Evolutionary conservation across 2,329 filamentous ascomycete species (phyloP), one percentile per base, ranked within the genome.

Genomic region (Nemania sp.): DNA sequence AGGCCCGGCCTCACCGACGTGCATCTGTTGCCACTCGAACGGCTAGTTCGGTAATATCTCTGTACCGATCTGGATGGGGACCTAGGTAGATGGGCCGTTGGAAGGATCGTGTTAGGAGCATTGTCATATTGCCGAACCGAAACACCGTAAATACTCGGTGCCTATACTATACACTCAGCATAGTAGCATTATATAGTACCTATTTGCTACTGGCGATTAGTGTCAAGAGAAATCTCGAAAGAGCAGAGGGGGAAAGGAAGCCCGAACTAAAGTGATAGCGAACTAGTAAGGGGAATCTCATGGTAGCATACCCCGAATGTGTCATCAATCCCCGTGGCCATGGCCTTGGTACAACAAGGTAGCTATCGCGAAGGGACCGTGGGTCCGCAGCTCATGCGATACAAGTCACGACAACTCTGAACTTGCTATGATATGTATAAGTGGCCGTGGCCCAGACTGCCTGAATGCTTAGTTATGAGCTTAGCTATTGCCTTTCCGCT

Each of bases 281-380:
- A 11, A 15, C 15, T 39, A 39, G 18, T 50, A n/a, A 17, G 37
- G 13, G 15, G 25, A 47, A 48, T 43, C 43, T 37, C 29, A 17
- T 15, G 12, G 29, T 35, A 39, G 39, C 42, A 20, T 43, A 43
- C 48, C 34, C 48, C 17, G 45, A 43, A 51, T 46, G 49, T 42
- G 3, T 29, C 25, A 29, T 29, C 3, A 29, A 29, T 46, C 62
- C 13, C 54, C 58, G 49, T 54, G 21, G 20, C 62, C 62, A 35
- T 62, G 62, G 58, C 54, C 59, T 40, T 47, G 62, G 62, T 59
- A 64, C 50, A 32, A 42, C 47, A 62, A 32, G 12, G 43, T 29
- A 29, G 37, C 15, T 20, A 42, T 54, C 25, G 45, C 18, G 54
- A 55, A 32, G 29, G 39, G 18, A 48, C 17, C 45, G 37, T 57